phyloP scores from a whole-genome alignment of 805 yeast species.

The Brettanomyces nanus region DNA sequence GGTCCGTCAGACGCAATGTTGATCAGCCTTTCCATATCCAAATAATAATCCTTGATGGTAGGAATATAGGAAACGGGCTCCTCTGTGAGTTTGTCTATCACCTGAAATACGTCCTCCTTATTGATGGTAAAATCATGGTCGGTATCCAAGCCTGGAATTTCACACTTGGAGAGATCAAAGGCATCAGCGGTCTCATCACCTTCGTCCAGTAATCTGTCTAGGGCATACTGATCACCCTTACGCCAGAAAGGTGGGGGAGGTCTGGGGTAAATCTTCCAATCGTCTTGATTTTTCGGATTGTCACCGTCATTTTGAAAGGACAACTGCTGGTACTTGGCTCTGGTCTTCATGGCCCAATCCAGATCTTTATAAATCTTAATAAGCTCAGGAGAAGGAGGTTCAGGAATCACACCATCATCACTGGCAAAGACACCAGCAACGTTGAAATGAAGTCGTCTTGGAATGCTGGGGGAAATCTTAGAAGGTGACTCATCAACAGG shows the following conservation, averaged over 20 bases:
- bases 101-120: slow-evolving; percentile 61
- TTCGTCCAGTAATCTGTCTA: neutral
- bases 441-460: slow-evolving; percentile 25
- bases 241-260: slow-evolving; percentile 92
- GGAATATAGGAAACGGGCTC: slow-evolving; percentile 58
- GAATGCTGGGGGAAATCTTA: too few species aligned
- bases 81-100: slow-evolving; percentile 18
- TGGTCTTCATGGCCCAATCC: slow-evolving; percentile 56
- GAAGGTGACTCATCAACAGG: slow-evolving; percentile 2
- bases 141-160: slow-evolving; percentile 41
- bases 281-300: slow-evolving; percentile 73
- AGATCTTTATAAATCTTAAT: slow-evolving; percentile 56
- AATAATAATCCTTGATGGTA: slow-evolving; percentile 75
- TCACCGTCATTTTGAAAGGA: slow-evolving; percentile 68
- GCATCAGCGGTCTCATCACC: slow-evolving; percentile 11
- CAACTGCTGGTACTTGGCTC: slow-evolving; percentile 64
- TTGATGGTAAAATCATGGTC: slow-evolving; percentile 37
- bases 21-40: slow-evolving; percentile 71
- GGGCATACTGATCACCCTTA: slow-evolving; percentile 25
- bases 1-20: slow-evolving; percentile 89
- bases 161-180: slow-evolving; percentile 51
- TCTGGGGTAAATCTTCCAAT: slow-evolving; percentile 82
- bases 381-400: slow-evolving; percentile 61
- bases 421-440: slow-evolving; percentile 38
- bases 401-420: slow-evolving; percentile 41